Evolutionary conservation across 306 rosid species (phyloP).

Genomic region (Fragaria ananassa): DNA sequence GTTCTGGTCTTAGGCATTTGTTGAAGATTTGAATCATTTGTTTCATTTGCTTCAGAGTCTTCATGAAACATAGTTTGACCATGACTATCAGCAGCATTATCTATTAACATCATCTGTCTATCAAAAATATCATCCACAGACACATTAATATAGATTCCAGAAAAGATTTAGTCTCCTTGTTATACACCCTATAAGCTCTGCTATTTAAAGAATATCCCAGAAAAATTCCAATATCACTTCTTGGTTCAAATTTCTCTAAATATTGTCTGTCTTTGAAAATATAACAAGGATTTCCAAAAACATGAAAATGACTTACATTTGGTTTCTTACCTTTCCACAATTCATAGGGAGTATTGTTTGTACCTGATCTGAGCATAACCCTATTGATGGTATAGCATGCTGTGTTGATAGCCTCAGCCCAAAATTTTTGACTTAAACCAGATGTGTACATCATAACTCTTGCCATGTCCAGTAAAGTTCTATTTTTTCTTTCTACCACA

Average conservation of each 20-base stretch:
- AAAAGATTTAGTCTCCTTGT: too few relatives aligned
- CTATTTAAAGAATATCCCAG: too few relatives aligned
- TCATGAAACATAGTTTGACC: too few relatives aligned
- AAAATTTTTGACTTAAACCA: rapidly evolving
- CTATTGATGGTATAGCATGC: not conserved
- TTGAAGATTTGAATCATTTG: too few relatives aligned
- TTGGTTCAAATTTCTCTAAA: not conserved
- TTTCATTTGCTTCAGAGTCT: too few relatives aligned
- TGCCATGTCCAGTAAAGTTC: not conserved
- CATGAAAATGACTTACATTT: not conserved
- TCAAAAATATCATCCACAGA: too few relatives aligned
- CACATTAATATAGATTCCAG: too few relatives aligned
- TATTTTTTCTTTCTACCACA: not conserved
- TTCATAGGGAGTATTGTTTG: not conserved
- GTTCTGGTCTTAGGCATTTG: too few relatives aligned
- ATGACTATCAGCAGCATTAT: too few relatives aligned
- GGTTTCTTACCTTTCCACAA: not conserved
- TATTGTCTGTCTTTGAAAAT: not conserved
- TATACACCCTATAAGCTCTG: too few relatives aligned
- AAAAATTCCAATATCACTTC: too few relatives aligned
- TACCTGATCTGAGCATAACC: not conserved
- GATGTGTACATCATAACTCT: not conserved
- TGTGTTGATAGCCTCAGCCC: not conserved
- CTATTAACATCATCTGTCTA: too few relatives aligned
- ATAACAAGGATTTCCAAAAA: not conserved